These are phyloP conservation scores for Detonula confervacea DNA, from an alignment of 352 stramenopile genomes.

Conservation along the genomic window DNA sequence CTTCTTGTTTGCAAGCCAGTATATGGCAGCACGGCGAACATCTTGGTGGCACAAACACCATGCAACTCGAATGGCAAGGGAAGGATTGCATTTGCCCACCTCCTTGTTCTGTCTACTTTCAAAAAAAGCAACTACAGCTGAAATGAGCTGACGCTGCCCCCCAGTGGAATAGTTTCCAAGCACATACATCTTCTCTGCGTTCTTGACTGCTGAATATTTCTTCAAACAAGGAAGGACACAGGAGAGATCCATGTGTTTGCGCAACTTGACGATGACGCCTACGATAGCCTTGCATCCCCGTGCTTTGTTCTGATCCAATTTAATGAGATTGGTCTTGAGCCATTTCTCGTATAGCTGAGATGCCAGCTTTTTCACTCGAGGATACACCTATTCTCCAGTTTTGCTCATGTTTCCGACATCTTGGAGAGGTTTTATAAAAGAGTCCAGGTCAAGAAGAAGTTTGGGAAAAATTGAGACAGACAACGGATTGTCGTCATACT, in stretches of 20 bases:
- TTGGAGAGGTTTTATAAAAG: background rate
- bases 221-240: background rate
- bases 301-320: conserved; percentile 4
- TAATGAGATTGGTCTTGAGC: background rate
- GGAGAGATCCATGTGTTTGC: background rate
- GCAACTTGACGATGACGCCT: background rate
- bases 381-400: background rate
- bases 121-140: background rate
- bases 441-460: too few relatives aligned
- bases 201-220: background rate
- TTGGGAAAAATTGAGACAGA: too few relatives aligned
- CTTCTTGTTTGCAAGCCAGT: background rate
- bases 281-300: background rate
- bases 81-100: background rate
- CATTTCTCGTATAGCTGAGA: background rate
- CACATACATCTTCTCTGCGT: conserved; percentile 26
- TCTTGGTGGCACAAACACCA: background rate
- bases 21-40: background rate
- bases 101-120: background rate
- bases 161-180: conserved; percentile 1
- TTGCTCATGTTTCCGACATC: conserved; percentile 61
- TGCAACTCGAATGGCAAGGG: background rate
- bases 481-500: too few relatives aligned
- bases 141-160: background rate
- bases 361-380: background rate